phyloP scores from a whole-genome alignment of 192 early-diverging fungal genomes.

The Phlyctochytrium bullatum region DNA sequence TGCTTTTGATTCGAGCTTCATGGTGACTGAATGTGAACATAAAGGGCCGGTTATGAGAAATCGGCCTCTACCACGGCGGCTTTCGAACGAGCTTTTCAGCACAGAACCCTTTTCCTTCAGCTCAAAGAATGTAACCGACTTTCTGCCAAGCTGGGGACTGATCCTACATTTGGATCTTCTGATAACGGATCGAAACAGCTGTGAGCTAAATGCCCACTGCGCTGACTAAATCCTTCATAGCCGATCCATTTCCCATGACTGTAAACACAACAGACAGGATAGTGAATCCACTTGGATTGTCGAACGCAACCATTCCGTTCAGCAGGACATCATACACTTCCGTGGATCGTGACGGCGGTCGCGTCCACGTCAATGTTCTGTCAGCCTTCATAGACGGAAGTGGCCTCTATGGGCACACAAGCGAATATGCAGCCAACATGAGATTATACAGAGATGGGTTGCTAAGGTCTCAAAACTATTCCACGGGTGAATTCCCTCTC shows the following conservation, averaged over 20 bases:
- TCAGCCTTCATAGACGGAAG: slow-evolving; percentile 6
- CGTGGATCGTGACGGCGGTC: no score
- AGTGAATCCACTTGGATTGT: slow-evolving; percentile 6
- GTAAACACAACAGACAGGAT: slow-evolving; percentile 23
- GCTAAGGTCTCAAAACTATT: neutral
- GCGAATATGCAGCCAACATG: neutral
- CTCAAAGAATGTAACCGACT: slow-evolving; percentile 12
- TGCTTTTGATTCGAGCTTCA: no score
- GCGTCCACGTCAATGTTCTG: no score
- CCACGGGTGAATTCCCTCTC: slow-evolving; percentile 7
- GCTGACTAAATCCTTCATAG: neutral
- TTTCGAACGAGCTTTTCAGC: slow-evolving; percentile 18
- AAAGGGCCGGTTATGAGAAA: no score
- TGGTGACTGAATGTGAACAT: no score
- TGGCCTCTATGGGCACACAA: slow-evolving; percentile 10
- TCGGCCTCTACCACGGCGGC: slow-evolving; percentile 7
- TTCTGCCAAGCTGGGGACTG: slow-evolving; percentile 24
- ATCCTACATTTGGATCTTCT: slow-evolving; percentile 35
- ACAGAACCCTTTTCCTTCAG: slow-evolving; percentile 7
- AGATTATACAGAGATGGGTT: neutral
- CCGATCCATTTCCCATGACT: slow-evolving; percentile 35
- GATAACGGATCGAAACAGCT: slow-evolving; percentile 8
- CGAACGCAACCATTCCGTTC: neutral
- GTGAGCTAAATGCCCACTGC: no score
- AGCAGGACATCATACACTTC: neutral